Evolutionary conservation across 148 eudicot species (phyloP).

Genomic region (Arbutus unedo): DNA sequence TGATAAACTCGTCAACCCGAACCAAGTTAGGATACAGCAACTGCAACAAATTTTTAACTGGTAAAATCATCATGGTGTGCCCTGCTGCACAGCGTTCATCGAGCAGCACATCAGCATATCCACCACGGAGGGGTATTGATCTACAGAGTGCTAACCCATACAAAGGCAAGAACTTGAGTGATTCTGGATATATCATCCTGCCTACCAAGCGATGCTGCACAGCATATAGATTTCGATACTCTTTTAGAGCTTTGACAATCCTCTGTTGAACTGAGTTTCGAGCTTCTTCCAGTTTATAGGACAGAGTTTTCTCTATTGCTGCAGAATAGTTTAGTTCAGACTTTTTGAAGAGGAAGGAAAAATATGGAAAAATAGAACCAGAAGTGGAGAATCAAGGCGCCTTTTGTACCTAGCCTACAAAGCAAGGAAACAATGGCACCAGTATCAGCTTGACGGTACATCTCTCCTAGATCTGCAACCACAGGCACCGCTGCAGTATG

Average conservation of each 20-base stretch:
- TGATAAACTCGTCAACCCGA: slow-evolving; percentile 71
- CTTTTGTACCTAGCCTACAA: slow-evolving; percentile 69
- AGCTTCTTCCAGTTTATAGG: slow-evolving; percentile 86
- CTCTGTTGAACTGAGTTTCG: slow-evolving; percentile 57
- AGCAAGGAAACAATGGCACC: slow-evolving; percentile 85
- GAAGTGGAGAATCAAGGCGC: background rate
- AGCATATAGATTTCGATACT: slow-evolving; percentile 86
- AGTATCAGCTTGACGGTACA: slow-evolving; percentile 90
- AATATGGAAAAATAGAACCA: background rate
- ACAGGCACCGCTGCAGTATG: slow-evolving; percentile 97
- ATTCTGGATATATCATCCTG: slow-evolving; percentile 94
- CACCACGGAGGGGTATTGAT: slow-evolving; percentile 84
- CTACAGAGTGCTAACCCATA: slow-evolving; percentile 77
- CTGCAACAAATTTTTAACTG: slow-evolving; percentile 73
- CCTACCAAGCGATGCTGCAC: slow-evolving; percentile 87
- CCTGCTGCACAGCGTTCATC: slow-evolving; percentile 73
- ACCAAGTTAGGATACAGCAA: slow-evolving; percentile 78
- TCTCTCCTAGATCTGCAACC: slow-evolving; percentile 85
- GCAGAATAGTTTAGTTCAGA: slow-evolving; percentile 21
- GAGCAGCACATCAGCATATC: slow-evolving; percentile 77
- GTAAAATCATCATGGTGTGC: slow-evolving; percentile 87
- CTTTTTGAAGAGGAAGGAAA: background rate
- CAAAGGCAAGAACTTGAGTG: slow-evolving; percentile 72
- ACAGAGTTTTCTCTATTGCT: slow-evolving; percentile 87
- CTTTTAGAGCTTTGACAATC: slow-evolving; percentile 79